A percentile compares a stretch with the other conserved stretches of the same genome.
Conservation (phyloP, 2,329 filamentous ascomycete species). For the Xenosphaeropsis pyriputrescens region DNA sequence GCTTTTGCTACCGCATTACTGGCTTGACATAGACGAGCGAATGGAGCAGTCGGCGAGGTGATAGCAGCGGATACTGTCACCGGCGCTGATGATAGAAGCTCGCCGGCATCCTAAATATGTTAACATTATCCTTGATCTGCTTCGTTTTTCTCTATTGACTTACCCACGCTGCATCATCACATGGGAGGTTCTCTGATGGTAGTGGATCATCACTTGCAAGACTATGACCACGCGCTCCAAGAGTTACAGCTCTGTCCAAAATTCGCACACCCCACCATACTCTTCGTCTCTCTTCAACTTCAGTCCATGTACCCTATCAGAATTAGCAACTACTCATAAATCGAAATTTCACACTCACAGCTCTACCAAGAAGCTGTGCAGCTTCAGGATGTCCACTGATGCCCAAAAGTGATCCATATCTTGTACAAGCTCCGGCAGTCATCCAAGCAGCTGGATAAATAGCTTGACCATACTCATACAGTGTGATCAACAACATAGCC, state of each 20-base stretch:
- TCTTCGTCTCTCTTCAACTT: conserved; percentile 28
- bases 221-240: conserved; percentile 14
- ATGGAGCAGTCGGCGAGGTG: conserved; percentile 31
- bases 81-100: conserved; percentile 19
- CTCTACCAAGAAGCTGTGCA: conserved; percentile 21
- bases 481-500: conserved; percentile 26
- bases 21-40: conserved; percentile 31
- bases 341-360: conserved; percentile 12
- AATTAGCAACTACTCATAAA: background rate
- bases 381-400: conserved; percentile 22
- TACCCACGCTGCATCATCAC: conserved; percentile 25
- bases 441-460: conserved; percentile 35
- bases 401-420: conserved; percentile 30
- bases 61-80: conserved; percentile 3
- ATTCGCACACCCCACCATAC: conserved; percentile 33
- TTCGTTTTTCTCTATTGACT: background rate
- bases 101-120: conserved; percentile 20
- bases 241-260: conserved; percentile 22
- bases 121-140: conserved; percentile 1
- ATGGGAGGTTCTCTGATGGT: conserved; percentile 10
- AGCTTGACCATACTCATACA: conserved; percentile 32
- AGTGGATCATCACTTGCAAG: conserved; percentile 15
- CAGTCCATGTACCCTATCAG: conserved; percentile 26
- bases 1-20: conserved; percentile 20
- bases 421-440: conserved; percentile 26